These are phyloP conservation scores for Sapria himalayana DNA, from an alignment of 345 rosid species.

Conservation along the genomic window DNA sequence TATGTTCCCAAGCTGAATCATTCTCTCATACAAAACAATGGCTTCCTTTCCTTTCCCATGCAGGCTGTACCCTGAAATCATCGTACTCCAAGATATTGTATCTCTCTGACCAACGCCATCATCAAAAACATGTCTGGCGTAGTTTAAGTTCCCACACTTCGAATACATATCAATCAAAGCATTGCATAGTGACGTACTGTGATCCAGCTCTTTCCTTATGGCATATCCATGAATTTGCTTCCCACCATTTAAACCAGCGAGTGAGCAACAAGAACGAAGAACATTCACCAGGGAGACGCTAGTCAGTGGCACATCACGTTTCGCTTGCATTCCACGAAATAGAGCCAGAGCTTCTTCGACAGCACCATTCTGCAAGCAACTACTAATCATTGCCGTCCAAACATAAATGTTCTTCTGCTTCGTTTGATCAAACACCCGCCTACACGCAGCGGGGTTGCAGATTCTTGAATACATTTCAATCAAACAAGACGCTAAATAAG, in stretches of 20 bases:
- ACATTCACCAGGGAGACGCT: constrained; percentile 35
- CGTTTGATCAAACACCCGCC: constrained; percentile 25
- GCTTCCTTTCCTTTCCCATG: constrained; percentile 59
- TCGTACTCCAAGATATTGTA: constrained; percentile 47
- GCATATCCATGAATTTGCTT: constrained; percentile 49
- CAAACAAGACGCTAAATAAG: constrained; percentile 38
- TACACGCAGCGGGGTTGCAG: constrained; percentile 11
- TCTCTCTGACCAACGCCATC: constrained; percentile 17
- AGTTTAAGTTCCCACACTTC: constrained; percentile 36
- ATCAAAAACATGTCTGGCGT: constrained; percentile 33
- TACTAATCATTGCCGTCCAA: constrained; percentile 57
- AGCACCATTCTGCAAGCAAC: constrained; percentile 22
- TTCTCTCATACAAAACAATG: constrained; percentile 19
- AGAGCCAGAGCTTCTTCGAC: constrained; percentile 28
- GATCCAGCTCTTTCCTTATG: constrained; percentile 18
- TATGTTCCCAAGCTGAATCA: constrained; percentile 26
- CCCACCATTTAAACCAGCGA: constrained; percentile 23
- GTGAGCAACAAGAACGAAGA: constrained; percentile 34
- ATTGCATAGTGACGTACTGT: constrained; percentile 25
- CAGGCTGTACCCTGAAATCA: constrained; percentile 49
- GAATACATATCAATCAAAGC: constrained; percentile 45
- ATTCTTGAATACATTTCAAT: constrained; percentile 38
- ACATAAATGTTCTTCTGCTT: constrained; percentile 22
- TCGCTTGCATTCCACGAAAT: constrained; percentile 31
- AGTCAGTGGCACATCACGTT: constrained; percentile 25